Conservation (phyloP, 2,329 filamentous ascomycete genomes). For the Penicillium frequentans region DNA sequence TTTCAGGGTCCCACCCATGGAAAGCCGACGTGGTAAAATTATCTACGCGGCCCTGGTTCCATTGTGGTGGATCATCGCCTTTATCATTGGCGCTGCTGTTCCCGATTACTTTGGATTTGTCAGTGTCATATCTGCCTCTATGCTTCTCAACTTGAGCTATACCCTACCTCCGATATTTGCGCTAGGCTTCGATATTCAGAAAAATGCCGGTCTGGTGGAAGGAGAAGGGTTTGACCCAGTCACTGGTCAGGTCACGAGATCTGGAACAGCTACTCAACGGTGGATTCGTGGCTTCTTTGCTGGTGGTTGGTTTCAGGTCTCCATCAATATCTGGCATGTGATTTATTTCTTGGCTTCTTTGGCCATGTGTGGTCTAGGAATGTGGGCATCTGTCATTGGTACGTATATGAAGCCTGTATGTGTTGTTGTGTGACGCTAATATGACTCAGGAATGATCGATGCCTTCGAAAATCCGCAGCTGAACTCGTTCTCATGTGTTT, state of each 20-base stretch:
- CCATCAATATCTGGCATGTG: slow-evolving; percentile 27
- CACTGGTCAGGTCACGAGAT: slow-evolving; percentile 19
- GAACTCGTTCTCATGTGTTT: slow-evolving; percentile 31
- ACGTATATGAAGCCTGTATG: not conserved
- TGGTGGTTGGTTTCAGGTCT: slow-evolving; percentile 20
- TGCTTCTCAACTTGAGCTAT: slow-evolving; percentile 50
- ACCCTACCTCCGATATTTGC: slow-evolving; percentile 45
- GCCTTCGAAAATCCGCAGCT: slow-evolving; percentile 30
- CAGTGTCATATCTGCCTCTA: slow-evolving; percentile 44
- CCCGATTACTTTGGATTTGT: slow-evolving; percentile 43
- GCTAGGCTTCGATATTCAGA: slow-evolving; percentile 27
- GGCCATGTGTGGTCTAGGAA: slow-evolving; percentile 25
- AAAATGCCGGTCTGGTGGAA: slow-evolving; percentile 23
- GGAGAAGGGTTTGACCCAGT: slow-evolving; percentile 26
- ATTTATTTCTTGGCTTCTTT: slow-evolving; percentile 26
- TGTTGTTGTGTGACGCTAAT: not conserved
- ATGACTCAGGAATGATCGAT: slow-evolving; percentile 20
- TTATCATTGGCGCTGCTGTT: slow-evolving; percentile 45
- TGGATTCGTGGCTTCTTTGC: slow-evolving; percentile 24
- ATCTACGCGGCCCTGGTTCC: slow-evolving; percentile 39
- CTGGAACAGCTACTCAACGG: slow-evolving; percentile 10
- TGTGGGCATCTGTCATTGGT: slow-evolving; percentile 27
- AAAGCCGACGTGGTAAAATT: slow-evolving; percentile 39
- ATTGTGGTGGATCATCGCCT: slow-evolving; percentile 47
- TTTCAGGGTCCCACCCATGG: slow-evolving; percentile 42